phyloP scores from a whole-genome alignment of 2,329 filamentous ascomycete genomes.

The Ophiostoma populinum region DNA sequence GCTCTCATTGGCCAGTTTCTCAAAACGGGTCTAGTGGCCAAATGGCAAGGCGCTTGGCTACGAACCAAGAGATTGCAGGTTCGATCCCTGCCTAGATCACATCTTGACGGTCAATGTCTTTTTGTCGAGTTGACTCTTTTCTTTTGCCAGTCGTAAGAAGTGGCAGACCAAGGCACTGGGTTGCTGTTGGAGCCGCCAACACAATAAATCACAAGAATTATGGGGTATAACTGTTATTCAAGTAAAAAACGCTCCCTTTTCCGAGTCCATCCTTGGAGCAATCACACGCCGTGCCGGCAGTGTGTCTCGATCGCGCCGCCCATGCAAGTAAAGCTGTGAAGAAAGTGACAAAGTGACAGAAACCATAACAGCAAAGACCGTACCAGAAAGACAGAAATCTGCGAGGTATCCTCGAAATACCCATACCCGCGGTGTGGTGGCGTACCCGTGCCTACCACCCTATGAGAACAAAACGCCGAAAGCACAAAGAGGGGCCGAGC shows the following conservation, averaged over 20 bases:
- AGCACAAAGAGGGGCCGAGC: neutral
- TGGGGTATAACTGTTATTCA: too few relatives aligned
- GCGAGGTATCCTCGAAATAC: conserved; percentile 1
- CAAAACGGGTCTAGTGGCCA: conserved; percentile 14
- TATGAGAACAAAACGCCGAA: neutral
- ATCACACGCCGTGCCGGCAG: too few relatives aligned
- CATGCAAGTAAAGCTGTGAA: conserved; percentile 2
- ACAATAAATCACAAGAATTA: too few relatives aligned
- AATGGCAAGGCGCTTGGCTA: conserved; percentile 22
- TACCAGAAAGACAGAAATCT: too few relatives aligned
- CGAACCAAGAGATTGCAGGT: conserved; percentile 22
- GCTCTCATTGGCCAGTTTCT: neutral
- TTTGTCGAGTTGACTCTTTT: neutral
- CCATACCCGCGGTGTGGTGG: too few relatives aligned
- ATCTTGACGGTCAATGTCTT: neutral
- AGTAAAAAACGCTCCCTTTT: too few relatives aligned
- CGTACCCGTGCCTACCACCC: neutral
- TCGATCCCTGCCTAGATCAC: conserved; percentile 19
- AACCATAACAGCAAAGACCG: too few relatives aligned
- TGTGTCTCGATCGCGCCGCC: conserved; percentile 5
- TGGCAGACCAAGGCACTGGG: too few relatives aligned
- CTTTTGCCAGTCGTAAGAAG: too few relatives aligned
- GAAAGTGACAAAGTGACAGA: neutral
- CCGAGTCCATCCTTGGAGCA: neutral
- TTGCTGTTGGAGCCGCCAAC: too few relatives aligned